phyloP scores from a whole-genome alignment of 352 stramenopile species.

The Pilasporangium apinafurcum region DNA sequence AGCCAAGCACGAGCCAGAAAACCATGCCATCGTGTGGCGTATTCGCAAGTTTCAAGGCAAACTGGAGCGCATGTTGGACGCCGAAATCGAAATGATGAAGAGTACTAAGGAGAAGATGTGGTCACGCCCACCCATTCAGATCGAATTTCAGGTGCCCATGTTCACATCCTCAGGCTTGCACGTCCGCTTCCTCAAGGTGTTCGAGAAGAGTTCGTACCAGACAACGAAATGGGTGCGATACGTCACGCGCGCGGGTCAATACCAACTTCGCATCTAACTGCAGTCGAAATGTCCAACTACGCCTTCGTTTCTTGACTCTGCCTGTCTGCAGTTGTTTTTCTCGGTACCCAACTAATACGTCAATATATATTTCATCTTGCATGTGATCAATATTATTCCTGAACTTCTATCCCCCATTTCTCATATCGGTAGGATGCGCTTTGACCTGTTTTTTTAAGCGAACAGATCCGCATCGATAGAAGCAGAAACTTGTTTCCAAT shows the following conservation, averaged over 20 bases:
- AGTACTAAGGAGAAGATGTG: slow-evolving; percentile 95
- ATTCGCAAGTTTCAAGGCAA: slow-evolving; percentile 97
- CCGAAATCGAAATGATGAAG: slow-evolving; percentile 96
- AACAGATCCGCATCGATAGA: too few species aligned
- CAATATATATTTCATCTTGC: too few species aligned
- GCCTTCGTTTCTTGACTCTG: neutral
- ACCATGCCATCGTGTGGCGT: slow-evolving; percentile 97
- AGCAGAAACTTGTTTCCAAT: too few species aligned
- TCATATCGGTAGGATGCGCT: too few species aligned
- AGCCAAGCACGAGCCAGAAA: slow-evolving; percentile 97
- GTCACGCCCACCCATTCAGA: slow-evolving; percentile 94
- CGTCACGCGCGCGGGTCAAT: slow-evolving; percentile 96
- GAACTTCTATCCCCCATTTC: too few species aligned
- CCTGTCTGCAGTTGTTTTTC: neutral
- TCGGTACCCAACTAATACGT: neutral
- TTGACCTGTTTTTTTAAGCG: too few species aligned
- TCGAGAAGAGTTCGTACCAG: slow-evolving; percentile 98
- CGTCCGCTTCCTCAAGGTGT: slow-evolving; percentile 98
- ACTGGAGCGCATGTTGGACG: slow-evolving; percentile 92
- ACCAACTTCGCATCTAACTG: slow-evolving; percentile 95
- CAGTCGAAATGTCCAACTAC: neutral
- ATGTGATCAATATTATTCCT: too few species aligned
- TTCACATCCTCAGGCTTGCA: slow-evolving; percentile 97
- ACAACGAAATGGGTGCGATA: slow-evolving; percentile 99
- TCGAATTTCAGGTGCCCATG: slow-evolving; percentile 98